These are phyloP conservation scores for Phyllosticta citriasiana DNA, from an alignment of 2,329 filamentous ascomycete genomes.

Conservation along the genomic window DNA sequence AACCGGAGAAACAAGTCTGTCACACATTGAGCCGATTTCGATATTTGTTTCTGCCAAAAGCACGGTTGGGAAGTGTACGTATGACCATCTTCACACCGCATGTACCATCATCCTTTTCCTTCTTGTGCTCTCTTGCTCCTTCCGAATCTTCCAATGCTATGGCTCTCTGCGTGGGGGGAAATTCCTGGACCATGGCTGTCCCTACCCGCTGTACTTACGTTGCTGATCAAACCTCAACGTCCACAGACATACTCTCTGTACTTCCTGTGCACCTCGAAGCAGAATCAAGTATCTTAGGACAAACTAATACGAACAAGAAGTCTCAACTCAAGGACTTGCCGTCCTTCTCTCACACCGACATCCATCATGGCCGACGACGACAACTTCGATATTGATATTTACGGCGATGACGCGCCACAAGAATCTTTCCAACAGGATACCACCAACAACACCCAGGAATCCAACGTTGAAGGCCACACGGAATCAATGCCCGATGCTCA, in stretches of 20 bases:
- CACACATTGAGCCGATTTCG: slow-evolving; percentile 23
- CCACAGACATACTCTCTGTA: slow-evolving; percentile 27
- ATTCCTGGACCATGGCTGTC: background rate
- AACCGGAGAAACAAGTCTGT: slow-evolving; percentile 6
- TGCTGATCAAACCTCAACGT: slow-evolving; percentile 25
- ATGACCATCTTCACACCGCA: slow-evolving; percentile 11
- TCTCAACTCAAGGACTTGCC: slow-evolving; percentile 12
- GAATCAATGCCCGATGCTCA: slow-evolving; percentile 12
- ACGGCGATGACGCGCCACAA: slow-evolving; percentile 45
- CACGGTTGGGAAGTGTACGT: slow-evolving; percentile 11
- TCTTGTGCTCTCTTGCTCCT: slow-evolving; percentile 1
- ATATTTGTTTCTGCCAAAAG: slow-evolving; percentile 17
- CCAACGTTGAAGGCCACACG: slow-evolving; percentile 20
- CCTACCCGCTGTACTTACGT: slow-evolving; percentile 9
- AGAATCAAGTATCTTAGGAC: slow-evolving; percentile 23
- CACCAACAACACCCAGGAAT: slow-evolving; percentile 10
- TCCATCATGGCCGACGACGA: slow-evolving; percentile 48
- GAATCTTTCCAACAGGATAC: slow-evolving; percentile 15
- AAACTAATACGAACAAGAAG: slow-evolving; percentile 16
- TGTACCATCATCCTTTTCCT: slow-evolving; percentile 16
- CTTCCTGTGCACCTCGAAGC: slow-evolving; percentile 24
- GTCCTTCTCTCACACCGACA: slow-evolving; percentile 12
- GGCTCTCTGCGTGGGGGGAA: background rate
- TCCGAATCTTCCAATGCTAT: background rate
- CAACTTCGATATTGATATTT: slow-evolving; percentile 63